Evolutionary conservation across 164 flowering plant genomes (phyloP).

Genomic region (Liriodendron chinense): DNA sequence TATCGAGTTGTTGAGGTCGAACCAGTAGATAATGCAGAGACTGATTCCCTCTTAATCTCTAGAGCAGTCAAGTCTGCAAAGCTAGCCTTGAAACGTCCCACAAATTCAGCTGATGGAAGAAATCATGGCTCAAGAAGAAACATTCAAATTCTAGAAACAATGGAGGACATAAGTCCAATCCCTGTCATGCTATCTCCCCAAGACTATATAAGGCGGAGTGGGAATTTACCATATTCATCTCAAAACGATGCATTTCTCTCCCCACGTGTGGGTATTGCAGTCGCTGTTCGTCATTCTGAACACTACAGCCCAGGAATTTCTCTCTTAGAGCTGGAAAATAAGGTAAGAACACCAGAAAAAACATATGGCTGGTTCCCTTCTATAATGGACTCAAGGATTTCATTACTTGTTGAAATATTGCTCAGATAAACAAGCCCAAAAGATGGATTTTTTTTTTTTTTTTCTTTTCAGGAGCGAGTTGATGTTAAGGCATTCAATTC

Average conservation of each 20-base stretch:
- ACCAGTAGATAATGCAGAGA: slow-evolving; percentile 51
- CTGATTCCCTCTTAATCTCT: slow-evolving; percentile 43
- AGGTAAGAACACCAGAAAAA: slow-evolving; percentile 45
- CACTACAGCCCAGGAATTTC: slow-evolving; percentile 85
- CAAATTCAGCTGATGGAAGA: slow-evolving; percentile 36
- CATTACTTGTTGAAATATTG: not conserved
- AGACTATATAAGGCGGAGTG: slow-evolving; percentile 68
- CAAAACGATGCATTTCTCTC: slow-evolving; percentile 71
- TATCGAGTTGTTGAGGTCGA: slow-evolving; percentile 88
- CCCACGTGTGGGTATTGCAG: slow-evolving; percentile 78
- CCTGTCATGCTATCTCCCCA: slow-evolving; percentile 96
- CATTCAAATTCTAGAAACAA: slow-evolving; percentile 69
- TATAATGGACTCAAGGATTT: not conserved
- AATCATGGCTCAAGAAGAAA: slow-evolving; percentile 49
- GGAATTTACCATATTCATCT: slow-evolving; percentile 51
- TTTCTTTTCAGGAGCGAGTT: slow-evolving; percentile 61
- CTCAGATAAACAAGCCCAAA: not conserved
- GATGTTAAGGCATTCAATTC: slow-evolving; percentile 77
- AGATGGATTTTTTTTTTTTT: not conserved
- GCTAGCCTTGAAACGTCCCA: slow-evolving; percentile 39
- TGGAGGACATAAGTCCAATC: slow-evolving; percentile 66
- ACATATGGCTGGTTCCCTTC: not conserved
- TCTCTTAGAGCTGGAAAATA: slow-evolving; percentile 89
- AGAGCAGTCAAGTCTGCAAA: slow-evolving; percentile 72
- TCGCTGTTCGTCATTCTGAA: slow-evolving; percentile 65